These are phyloP conservation scores for Stephanodiscus triporus DNA, from an alignment of 108 stramenopile genomes.

Conservation along the genomic window DNA sequence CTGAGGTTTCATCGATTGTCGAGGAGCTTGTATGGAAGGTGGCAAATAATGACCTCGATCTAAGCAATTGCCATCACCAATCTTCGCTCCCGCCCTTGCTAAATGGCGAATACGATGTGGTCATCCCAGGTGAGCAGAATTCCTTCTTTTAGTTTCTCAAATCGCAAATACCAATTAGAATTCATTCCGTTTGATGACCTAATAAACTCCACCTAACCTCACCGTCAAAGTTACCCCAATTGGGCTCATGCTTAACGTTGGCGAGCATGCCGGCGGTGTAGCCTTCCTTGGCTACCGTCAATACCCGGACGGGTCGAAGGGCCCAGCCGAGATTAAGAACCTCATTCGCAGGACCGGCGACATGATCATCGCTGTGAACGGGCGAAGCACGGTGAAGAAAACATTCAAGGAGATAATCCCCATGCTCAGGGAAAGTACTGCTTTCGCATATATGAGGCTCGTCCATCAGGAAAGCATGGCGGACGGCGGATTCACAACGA, in stretches of 20 bases:
- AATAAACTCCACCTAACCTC: neutral
- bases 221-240: constrained; percentile 58
- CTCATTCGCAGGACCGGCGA: constrained; percentile 74
- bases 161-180: neutral
- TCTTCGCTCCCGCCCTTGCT: constrained; percentile 65
- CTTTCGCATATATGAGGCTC: constrained; percentile 81
- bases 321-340: constrained; percentile 68
- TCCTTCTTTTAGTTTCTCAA: neutral
- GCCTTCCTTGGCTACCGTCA: constrained; percentile 78
- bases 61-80: constrained; percentile 18
- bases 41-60: constrained; percentile 16
- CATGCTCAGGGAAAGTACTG: constrained; percentile 63
- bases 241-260: constrained; percentile 88
- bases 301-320: constrained; percentile 67
- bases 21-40: constrained; percentile 36
- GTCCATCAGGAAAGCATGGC: constrained; percentile 46
- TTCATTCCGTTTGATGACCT: neutral
- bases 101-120: constrained; percentile 82
- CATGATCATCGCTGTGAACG: constrained; percentile 86
- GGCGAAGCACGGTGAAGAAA: constrained; percentile 74
- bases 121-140: constrained; percentile 52
- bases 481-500: constrained; percentile 63
- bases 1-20: constrained; percentile 21
- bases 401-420: constrained; percentile 80
- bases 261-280: constrained; percentile 76